phyloP scores from a whole-genome alignment of 2,329 filamentous ascomycete species.

The Pochonia chlamydosporia region DNA sequence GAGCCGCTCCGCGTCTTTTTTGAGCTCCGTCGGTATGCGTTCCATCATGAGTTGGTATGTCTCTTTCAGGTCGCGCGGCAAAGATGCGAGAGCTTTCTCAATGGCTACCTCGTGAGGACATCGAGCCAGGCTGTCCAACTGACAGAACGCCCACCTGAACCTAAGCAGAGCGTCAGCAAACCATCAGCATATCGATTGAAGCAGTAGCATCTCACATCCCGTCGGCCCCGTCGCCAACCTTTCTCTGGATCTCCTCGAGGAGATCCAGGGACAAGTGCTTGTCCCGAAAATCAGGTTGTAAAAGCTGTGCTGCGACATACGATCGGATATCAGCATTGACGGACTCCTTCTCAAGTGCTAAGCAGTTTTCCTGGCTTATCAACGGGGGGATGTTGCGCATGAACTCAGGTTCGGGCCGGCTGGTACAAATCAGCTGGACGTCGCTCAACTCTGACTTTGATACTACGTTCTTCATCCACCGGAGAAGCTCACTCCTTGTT shows the following conservation, averaged over 20 bases:
- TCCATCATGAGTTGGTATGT: slow-evolving; percentile 16
- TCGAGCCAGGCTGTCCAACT: slow-evolving; percentile 18
- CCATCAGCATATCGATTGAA: background rate
- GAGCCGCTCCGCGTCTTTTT: slow-evolving; percentile 12
- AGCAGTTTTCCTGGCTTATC: slow-evolving; percentile 13
- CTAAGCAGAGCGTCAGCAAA: slow-evolving; percentile 7
- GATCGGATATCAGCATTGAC: slow-evolving; percentile 14
- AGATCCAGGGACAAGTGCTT: slow-evolving; percentile 11
- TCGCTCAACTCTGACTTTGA: slow-evolving; percentile 6
- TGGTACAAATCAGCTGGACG: slow-evolving; percentile 10
- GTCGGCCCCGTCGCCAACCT: slow-evolving; percentile 15
- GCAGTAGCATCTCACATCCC: slow-evolving; percentile 21
- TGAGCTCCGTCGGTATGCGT: slow-evolving; percentile 8
- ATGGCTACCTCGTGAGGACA: slow-evolving; percentile 9
- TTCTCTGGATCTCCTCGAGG: slow-evolving; percentile 4
- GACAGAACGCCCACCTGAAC: slow-evolving; percentile 23
- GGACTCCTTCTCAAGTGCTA: slow-evolving; percentile 10
- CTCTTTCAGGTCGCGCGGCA: slow-evolving; percentile 16
- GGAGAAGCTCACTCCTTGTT: slow-evolving; percentile 12
- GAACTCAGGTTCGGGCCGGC: slow-evolving; percentile 16
- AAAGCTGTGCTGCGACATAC: slow-evolving; percentile 10
- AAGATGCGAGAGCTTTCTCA: slow-evolving; percentile 6
- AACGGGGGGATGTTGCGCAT: slow-evolving; percentile 1
- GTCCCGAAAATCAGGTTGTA: slow-evolving; percentile 13
- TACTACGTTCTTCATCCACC: slow-evolving; percentile 11